Percentiles rank a stretch among this genome's conserved stretches.
These are phyloP conservation scores for Aspergillus novoparasiticus DNA, from an alignment of 2,329 filamentous ascomycete species.

Conservation along the genomic window DNA sequence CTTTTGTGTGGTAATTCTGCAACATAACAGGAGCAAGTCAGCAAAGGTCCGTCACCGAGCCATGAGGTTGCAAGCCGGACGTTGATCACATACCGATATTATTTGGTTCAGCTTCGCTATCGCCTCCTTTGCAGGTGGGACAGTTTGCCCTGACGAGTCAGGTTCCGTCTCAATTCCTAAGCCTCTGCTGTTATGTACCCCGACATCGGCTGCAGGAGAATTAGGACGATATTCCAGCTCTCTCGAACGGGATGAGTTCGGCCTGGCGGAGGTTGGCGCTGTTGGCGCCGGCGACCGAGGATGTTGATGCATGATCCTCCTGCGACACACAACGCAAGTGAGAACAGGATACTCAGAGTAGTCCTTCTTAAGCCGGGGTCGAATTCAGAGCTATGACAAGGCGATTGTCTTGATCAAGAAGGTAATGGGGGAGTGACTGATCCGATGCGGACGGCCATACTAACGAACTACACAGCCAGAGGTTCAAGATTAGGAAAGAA, in stretches of 20 bases:
- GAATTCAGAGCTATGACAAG: slow-evolving; percentile 13
- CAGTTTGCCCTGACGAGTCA: slow-evolving; percentile 44
- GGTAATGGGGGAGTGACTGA: slow-evolving; percentile 34
- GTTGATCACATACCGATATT: slow-evolving; percentile 67
- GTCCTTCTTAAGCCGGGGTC: slow-evolving; percentile 2
- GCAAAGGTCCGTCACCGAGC: slow-evolving; percentile 8
- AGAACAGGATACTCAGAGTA: background rate
- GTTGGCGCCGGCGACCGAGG: slow-evolving; percentile 73
- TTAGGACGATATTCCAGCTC: slow-evolving; percentile 61
- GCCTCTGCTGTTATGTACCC: slow-evolving; percentile 52
- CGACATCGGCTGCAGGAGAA: slow-evolving; percentile 56
- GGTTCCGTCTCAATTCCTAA: slow-evolving; percentile 54
- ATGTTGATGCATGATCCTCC: slow-evolving; percentile 80
- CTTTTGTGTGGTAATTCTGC: slow-evolving; percentile 90
- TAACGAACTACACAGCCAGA: slow-evolving; percentile 30
- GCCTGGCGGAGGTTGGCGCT: slow-evolving; percentile 72
- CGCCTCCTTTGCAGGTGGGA: slow-evolving; percentile 64
- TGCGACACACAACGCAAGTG: background rate
- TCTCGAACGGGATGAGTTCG: slow-evolving; percentile 72
- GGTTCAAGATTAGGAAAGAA: slow-evolving; percentile 14
- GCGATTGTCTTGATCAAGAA: slow-evolving; percentile 35
- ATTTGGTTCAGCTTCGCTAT: slow-evolving; percentile 88
- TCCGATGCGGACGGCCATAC: slow-evolving; percentile 42
- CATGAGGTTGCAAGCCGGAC: background rate
- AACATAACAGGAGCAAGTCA: slow-evolving; percentile 22